Conservation (phyloP, 352 stramenopile species). For the Globisporangium spiculum region DNA sequence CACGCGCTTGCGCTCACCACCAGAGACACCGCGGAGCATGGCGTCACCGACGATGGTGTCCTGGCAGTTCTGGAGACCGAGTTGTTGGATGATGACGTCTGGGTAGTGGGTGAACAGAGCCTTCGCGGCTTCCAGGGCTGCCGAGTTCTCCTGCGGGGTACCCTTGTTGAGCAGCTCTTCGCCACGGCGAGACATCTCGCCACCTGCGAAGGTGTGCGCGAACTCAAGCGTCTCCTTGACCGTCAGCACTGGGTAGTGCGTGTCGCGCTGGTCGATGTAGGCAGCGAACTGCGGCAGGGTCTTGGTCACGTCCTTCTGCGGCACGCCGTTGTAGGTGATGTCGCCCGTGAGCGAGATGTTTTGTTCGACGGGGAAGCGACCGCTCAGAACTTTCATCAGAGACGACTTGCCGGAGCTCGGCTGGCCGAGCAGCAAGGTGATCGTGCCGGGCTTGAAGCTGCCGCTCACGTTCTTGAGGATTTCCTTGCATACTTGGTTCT, state of each 20-base stretch:
- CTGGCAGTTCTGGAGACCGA: constrained; percentile 25
- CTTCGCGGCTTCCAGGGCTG: constrained; percentile 6
- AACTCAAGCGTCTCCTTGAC: constrained; percentile 57
- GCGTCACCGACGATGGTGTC: constrained; percentile 52
- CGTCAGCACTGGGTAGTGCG: constrained; percentile 77
- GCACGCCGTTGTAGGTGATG: not conserved
- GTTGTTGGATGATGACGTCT: constrained; percentile 31
- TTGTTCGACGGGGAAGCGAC: not conserved
- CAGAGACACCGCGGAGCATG: constrained; percentile 55
- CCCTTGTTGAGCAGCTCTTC: constrained; percentile 25
- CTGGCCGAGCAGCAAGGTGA: not conserved
- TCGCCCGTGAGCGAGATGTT: not conserved
- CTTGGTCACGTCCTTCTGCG: not conserved
- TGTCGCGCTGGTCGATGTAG: constrained; percentile 53
- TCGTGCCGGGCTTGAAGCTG: not conserved
- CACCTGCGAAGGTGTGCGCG: constrained; percentile 29
- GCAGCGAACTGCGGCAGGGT: constrained; percentile 20
- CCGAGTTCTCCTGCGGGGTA: constrained; percentile 24
- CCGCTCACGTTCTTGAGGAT: not conserved
- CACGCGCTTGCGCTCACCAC: constrained; percentile 65
- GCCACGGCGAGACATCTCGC: constrained; percentile 16
- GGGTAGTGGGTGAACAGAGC: constrained; percentile 11
- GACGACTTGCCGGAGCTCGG: not conserved
- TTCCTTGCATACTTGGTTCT: not conserved
- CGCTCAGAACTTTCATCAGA: not conserved